Base-by-base conservation (phyloP, 2,329 filamentous ascomycete genomes). In the Exophiala sp. region DNA sequence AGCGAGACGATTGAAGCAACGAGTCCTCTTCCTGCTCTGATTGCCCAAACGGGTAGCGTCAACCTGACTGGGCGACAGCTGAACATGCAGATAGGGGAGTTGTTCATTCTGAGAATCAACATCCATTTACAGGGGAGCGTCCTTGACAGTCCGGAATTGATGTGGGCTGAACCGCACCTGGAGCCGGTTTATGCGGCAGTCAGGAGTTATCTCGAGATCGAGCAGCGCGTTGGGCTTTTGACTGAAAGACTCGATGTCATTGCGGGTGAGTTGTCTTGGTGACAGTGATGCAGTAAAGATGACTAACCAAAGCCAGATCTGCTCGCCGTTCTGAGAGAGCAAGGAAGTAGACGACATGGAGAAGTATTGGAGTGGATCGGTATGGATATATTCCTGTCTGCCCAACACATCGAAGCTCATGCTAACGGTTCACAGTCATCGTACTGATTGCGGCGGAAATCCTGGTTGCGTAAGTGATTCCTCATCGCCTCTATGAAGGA, bases 1-100 rank as follows among this genome's bases (percentile, higher is more conserved):
- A 88, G 91, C 48, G 88, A 89, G 46, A 97, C 91, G 1, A 94
- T 98, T 61, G 86, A 94, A 59, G 84, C 85, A 1, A 96, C 90
- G 63, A 94, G 95, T 65, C 88, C 94, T 52, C 86, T 98, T 3
- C 93, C 93, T 0, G 84, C 87, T 7, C 87, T 95, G 67, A 95
- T 98, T 60, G 91, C 93, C 2, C 74, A 86, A 58, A 96, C 91
- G 0, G 93, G 93, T 57, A 93, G 90, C 64, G 93, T 98, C 64
- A 84, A 87, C 48, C 80, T 98, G 51, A 88, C 83, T 51, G 82
- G 91, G 37, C 82, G 82, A 52, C 83, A 97, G 66, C 96, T 98
- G 75, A 97, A 97, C 74, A 97, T 97, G 90, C 90, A 97, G 70
- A 96, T 98, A 54, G 93, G 93, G 66, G 90, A 98, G 72, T 80